These are phyloP conservation scores for Paecilomyces dactylethromorphus DNA, from an alignment of 2,329 filamentous ascomycete genomes.

Conservation along the genomic window DNA sequence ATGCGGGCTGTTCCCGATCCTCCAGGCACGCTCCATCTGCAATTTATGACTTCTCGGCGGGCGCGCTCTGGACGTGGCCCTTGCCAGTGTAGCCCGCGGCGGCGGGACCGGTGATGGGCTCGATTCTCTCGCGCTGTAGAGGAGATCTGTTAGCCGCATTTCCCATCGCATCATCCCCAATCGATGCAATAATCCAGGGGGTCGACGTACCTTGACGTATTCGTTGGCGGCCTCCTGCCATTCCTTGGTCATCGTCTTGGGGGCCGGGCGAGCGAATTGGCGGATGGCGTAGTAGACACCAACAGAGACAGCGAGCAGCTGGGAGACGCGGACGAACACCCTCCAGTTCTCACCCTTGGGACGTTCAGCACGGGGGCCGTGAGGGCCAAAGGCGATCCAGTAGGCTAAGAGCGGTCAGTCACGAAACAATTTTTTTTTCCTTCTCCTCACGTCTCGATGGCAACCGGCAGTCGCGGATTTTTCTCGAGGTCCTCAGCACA, in stretches of 20 bases:
- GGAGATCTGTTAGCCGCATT: slow-evolving; percentile 12
- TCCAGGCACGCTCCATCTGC: slow-evolving; percentile 15
- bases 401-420: slow-evolving; percentile 61
- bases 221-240: slow-evolving; percentile 95
- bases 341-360: slow-evolving; percentile 81
- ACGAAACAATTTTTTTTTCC: slow-evolving; percentile 5
- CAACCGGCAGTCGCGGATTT: not conserved
- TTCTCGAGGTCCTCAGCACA: slow-evolving; percentile 22
- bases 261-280: slow-evolving; percentile 62
- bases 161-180: slow-evolving; percentile 9
- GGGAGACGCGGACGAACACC: slow-evolving; percentile 65
- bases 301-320: slow-evolving; percentile 61
- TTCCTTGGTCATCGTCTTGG: slow-evolving; percentile 90
- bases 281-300: slow-evolving; percentile 68
- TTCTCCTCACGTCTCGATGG: not conserved
- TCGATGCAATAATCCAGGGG: not conserved
- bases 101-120: slow-evolving; percentile 78
- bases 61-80: slow-evolving; percentile 65
- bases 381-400: slow-evolving; percentile 96
- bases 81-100: slow-evolving; percentile 72
- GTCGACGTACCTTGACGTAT: slow-evolving; percentile 70
- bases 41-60: slow-evolving; percentile 32
- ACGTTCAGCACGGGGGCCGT: slow-evolving; percentile 78
- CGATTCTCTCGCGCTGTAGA: slow-evolving; percentile 68
- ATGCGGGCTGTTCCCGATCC: slow-evolving; percentile 15